Conservation (phyloP, 2,329 filamentous ascomycete species). For the Nigrospora oryzae region DNA sequence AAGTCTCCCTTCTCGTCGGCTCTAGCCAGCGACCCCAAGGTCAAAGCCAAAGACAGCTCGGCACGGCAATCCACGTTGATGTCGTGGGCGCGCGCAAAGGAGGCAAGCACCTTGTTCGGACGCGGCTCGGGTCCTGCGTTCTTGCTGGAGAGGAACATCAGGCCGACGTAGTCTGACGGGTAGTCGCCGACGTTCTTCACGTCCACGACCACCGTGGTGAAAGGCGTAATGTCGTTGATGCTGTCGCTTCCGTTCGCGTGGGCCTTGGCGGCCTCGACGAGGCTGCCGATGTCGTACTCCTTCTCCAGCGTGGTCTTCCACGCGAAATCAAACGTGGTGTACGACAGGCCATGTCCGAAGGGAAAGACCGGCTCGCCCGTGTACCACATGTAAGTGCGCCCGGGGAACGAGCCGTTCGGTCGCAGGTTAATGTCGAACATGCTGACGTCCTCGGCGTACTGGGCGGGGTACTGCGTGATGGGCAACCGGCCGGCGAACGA, state of each 20-base stretch:
- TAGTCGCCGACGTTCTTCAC: constrained; percentile 30
- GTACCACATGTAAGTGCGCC: constrained; percentile 43
- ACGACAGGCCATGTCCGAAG: constrained; percentile 39
- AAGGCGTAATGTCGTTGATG: constrained; percentile 25
- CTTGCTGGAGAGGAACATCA: constrained; percentile 31
- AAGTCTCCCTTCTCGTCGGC: constrained; percentile 33
- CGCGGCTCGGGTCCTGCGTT: constrained; percentile 29
- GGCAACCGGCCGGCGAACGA: constrained; percentile 38
- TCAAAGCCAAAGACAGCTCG: constrained; percentile 21
- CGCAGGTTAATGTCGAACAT: constrained; percentile 42
- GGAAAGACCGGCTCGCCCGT: constrained; percentile 27
- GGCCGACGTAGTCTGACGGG: constrained; percentile 35
- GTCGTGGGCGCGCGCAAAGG: constrained; percentile 28
- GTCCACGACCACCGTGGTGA: constrained; percentile 25
- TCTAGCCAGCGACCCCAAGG: constrained; percentile 32
- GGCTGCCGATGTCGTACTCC: constrained; percentile 21
- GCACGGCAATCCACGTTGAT: constrained; percentile 16
- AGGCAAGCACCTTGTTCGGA: constrained; percentile 34
- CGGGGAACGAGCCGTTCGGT: constrained; percentile 27
- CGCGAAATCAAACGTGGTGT: constrained; percentile 31
- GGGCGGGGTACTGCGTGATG: constrained; percentile 36
- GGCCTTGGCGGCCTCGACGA: constrained; percentile 21
- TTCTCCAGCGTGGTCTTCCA: constrained; percentile 2
- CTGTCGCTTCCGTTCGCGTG: constrained; percentile 8
- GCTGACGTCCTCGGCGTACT: constrained; percentile 33